A percentile compares a stretch with the other conserved stretches of the same genome.
Conservation (phyloP, 345 rosid species). For the Euphorbia tirucalli region DNA sequence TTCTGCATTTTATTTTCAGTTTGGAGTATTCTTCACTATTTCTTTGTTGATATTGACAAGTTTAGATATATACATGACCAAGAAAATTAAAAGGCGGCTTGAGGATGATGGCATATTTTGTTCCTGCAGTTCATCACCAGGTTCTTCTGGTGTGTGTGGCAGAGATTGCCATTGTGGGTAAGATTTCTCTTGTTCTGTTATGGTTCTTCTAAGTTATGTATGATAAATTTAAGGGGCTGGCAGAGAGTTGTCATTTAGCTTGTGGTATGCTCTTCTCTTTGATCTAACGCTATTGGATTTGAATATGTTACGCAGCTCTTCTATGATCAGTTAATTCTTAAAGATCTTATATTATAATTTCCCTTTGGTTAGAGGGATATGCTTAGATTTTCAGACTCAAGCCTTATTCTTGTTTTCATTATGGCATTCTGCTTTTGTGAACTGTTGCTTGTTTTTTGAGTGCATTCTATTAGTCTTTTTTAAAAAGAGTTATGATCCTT, state of each 20-base stretch:
- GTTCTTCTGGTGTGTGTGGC: conserved; percentile 61
- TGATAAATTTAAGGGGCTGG: background rate
- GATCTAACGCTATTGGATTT: background rate
- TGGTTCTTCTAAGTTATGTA: background rate
- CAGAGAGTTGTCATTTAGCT: background rate
- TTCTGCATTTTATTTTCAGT: background rate
- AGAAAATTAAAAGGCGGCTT: conserved; percentile 64
- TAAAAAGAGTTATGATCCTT: background rate
- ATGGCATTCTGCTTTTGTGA: background rate
- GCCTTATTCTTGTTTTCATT: background rate
- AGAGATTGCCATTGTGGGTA: conserved; percentile 99
- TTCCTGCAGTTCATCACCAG: conserved; percentile 65
- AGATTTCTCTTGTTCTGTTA: conserved; percentile 24
- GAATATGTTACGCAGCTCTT: too few relatives aligned
- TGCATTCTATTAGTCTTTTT: background rate
- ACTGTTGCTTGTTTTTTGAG: too few relatives aligned
- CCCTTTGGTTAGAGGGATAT: background rate
- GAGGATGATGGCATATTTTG: conserved; percentile 98
- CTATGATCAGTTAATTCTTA: background rate
- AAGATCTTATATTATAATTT: background rate
- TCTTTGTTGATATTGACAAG: conserved; percentile 35
- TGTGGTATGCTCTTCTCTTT: background rate
- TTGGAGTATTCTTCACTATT: background rate
- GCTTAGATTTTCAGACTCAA: background rate
- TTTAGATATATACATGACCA: conserved; percentile 79